A percentile compares a stretch with the other conserved stretches of the same genome.
phyloP scores from a whole-genome alignment of 441 rosid genomes.

The Gossypium schwendimanii region DNA sequence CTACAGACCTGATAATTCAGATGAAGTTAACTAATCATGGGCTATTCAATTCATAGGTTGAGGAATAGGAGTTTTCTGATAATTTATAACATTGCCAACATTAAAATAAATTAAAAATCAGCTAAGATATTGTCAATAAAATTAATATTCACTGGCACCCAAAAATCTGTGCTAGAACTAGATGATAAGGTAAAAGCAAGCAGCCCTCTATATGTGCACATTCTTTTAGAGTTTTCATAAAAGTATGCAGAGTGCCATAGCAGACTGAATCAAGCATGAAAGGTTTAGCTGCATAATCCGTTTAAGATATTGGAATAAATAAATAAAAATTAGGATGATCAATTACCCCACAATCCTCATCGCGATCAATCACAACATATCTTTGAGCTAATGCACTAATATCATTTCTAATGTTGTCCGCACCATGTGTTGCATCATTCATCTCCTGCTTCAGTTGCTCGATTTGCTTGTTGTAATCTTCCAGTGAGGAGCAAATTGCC shows the following conservation, averaged over 20 bases:
- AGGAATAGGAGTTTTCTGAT: not conserved
- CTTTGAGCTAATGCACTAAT: conserved; percentile 94
- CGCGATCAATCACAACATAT: conserved; percentile 86
- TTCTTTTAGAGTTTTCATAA: not conserved
- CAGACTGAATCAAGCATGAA: conserved; percentile 10
- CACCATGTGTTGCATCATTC: conserved; percentile 99
- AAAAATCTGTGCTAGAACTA: not conserved
- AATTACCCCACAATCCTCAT: conserved; percentile 95
- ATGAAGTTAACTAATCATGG: conserved; percentile 2
- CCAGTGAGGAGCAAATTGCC: conserved; percentile 93
- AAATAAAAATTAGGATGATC: conserved; percentile 23
- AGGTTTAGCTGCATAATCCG: conserved; percentile 10
- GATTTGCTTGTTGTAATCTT: conserved; percentile 96
- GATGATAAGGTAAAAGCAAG: not conserved
- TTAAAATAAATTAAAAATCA: not conserved
- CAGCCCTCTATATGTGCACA: not conserved
- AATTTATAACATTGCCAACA: not conserved
- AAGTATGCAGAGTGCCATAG: not conserved
- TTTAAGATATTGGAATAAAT: not conserved
- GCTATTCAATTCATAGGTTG: not conserved
- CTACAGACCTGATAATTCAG: conserved; percentile 56
- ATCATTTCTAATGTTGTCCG: conserved; percentile 97
- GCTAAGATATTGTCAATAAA: not conserved
- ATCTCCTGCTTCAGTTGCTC: conserved; percentile 88
- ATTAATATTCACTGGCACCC: conserved; percentile 3